Evolutionary conservation across 139 green algal genomes (phyloP).

Genomic region (Chlorella vulgaris): DNA sequence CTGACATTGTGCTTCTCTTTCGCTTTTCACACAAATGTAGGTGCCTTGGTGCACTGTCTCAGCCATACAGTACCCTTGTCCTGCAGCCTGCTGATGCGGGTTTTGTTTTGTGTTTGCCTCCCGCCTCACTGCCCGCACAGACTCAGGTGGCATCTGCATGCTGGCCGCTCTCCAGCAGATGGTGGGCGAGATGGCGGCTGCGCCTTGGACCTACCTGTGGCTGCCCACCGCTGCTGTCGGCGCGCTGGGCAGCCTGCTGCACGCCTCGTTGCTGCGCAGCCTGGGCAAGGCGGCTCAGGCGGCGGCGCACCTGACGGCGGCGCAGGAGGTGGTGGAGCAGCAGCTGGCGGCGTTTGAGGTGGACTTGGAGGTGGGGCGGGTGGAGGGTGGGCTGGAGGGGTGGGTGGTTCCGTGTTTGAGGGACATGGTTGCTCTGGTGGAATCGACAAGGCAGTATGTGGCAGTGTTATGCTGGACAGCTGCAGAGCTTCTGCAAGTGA

Average conservation of each 20-base stretch:
- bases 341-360: constrained; percentile 6
- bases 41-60: no score
- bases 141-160: neutral
- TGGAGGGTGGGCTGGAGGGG: no score
- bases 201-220: constrained; percentile 4
- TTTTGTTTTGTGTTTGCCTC: no score
- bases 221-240: neutral
- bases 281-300: constrained; percentile 7
- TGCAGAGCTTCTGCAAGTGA: no score
- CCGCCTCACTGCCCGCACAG: neutral
- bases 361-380: constrained; percentile 12
- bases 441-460: no score
- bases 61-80: no score
- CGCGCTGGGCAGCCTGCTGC: constrained; percentile 21
- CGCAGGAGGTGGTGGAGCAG: constrained; percentile 17
- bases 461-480: no score
- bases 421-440: no score
- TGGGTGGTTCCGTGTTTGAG: no score
- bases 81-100: no score
- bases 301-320: constrained; percentile 17
- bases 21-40: no score
- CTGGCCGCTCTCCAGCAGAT: constrained; percentile 13
- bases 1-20: no score
- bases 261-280: constrained; percentile 32
- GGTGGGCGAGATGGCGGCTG: neutral